Evolutionary conservation across 805 yeast species (phyloP).

Genomic region (Monosporozyma aerobia): DNA sequence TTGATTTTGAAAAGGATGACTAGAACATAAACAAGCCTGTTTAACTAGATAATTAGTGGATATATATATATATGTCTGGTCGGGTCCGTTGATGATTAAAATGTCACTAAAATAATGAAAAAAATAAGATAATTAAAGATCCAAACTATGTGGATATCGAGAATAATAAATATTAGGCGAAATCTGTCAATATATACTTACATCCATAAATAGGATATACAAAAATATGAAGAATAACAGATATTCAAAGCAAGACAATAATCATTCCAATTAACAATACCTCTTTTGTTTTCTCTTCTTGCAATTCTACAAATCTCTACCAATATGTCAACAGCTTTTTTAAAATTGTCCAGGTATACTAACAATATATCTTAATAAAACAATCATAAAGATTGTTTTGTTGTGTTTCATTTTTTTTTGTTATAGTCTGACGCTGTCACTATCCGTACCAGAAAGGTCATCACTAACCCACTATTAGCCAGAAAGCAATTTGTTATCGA

Average conservation of each 20-base stretch:
- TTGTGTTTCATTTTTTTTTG: not conserved
- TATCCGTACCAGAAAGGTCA: conserved; percentile 97
- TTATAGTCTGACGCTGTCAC: conserved; percentile 96
- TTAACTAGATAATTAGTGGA: not conserved
- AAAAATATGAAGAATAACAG: no score
- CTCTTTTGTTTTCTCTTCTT: no score
- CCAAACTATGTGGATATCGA: no score
- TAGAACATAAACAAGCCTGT: not conserved
- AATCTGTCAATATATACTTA: no score
- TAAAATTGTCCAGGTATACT: not conserved
- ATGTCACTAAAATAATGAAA: no score
- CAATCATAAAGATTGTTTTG: not conserved
- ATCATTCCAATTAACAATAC: no score
- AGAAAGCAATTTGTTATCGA: conserved; percentile 99
- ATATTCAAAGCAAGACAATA: no score
- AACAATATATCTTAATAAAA: not conserved
- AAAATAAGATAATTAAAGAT: no score
- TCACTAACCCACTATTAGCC: conserved; percentile 97
- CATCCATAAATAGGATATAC: no score
- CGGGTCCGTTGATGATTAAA: no score
- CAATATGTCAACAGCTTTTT: not conserved
- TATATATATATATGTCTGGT: not conserved
- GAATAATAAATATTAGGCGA: no score
- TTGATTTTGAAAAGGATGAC: not conserved
- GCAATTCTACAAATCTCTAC: no score